Evolutionary conservation across 148 eudicot genomes (phyloP).

Genomic region (Mesembryanthemum crystallinum): DNA sequence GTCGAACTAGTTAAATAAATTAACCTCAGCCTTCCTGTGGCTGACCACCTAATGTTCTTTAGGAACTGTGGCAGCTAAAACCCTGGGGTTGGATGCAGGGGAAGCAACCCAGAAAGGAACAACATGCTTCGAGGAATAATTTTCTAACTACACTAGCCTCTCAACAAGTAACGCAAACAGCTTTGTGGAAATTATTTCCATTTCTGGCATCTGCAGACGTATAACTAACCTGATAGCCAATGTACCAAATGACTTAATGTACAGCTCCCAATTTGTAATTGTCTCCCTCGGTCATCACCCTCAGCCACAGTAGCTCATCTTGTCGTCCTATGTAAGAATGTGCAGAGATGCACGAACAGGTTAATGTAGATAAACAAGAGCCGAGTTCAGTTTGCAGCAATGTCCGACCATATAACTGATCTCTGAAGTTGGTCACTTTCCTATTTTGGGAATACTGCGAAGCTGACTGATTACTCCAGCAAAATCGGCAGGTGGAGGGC

Average conservation of each 20-base stretch:
- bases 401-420: not conserved
- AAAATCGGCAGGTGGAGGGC: slow-evolving; percentile 82
- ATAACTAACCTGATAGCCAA: slow-evolving; percentile 6
- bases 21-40: not conserved
- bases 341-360: not conserved
- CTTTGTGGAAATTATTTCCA: not conserved
- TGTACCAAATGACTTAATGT: not conserved
- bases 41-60: not conserved
- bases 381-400: slow-evolving; percentile 2
- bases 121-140: not conserved
- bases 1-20: too few species aligned
- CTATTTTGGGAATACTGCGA: slow-evolving; percentile 32
- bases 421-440: slow-evolving; percentile 4
- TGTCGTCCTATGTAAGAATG: not conserved
- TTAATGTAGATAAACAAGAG: not conserved
- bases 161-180: not conserved
- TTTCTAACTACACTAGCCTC: not conserved
- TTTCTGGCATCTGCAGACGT: not conserved
- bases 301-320: slow-evolving; percentile 2
- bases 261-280: not conserved
- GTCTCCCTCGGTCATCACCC: not conserved
- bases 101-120: not conserved
- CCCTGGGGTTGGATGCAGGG: not conserved
- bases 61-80: not conserved
- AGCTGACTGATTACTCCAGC: slow-evolving; percentile 49